phyloP scores from a whole-genome alignment of 495 filamentous ascomycete genomes.

The Aspergillus nanangensis region DNA sequence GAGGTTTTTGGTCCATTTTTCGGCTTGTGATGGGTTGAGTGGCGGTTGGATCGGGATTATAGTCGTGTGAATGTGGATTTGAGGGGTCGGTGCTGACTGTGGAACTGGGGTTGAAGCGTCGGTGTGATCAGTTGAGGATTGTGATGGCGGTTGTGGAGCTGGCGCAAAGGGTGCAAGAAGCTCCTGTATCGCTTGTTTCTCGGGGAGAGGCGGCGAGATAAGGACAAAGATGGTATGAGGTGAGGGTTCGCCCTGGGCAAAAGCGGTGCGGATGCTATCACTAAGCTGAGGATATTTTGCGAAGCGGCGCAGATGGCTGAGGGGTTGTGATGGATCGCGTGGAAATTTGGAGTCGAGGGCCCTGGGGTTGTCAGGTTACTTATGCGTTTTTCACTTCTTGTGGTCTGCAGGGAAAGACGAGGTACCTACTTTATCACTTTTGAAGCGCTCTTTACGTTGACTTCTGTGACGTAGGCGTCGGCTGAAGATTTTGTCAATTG shows the following conservation, averaged over 20 bases:
- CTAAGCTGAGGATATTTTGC: slow-evolving; percentile 70
- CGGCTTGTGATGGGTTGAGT: slow-evolving; percentile 68
- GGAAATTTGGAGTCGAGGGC: slow-evolving; percentile 44
- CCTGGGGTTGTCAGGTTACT: too few relatives aligned
- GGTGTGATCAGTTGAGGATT: too few relatives aligned
- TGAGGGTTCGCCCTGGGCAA: slow-evolving; percentile 17
- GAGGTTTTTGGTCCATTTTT: slow-evolving; percentile 66
- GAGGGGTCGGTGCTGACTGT: slow-evolving; percentile 21
- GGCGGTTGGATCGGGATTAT: slow-evolving; percentile 72
- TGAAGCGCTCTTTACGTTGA: slow-evolving; percentile 40
- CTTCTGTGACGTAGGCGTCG: slow-evolving; percentile 40
- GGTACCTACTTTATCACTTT: slow-evolving; percentile 42
- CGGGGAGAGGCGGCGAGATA: slow-evolving; percentile 32
- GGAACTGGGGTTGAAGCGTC: background rate
- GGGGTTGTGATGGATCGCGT: slow-evolving; percentile 52
- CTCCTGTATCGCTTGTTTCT: slow-evolving; percentile 18
- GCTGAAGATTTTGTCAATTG: slow-evolving; percentile 14
- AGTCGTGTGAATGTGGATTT: slow-evolving; percentile 41
- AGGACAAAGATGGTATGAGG: slow-evolving; percentile 34
- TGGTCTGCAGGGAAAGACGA: too few relatives aligned
- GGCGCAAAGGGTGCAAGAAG: slow-evolving; percentile 35
- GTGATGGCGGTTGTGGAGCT: slow-evolving; percentile 2
- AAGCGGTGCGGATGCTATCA: slow-evolving; percentile 26
- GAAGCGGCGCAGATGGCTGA: slow-evolving; percentile 79
- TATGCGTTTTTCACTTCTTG: too few relatives aligned